Conservation (phyloP, 2,329 filamentous ascomycete genomes). For the Tolypocladium sp. region DNA sequence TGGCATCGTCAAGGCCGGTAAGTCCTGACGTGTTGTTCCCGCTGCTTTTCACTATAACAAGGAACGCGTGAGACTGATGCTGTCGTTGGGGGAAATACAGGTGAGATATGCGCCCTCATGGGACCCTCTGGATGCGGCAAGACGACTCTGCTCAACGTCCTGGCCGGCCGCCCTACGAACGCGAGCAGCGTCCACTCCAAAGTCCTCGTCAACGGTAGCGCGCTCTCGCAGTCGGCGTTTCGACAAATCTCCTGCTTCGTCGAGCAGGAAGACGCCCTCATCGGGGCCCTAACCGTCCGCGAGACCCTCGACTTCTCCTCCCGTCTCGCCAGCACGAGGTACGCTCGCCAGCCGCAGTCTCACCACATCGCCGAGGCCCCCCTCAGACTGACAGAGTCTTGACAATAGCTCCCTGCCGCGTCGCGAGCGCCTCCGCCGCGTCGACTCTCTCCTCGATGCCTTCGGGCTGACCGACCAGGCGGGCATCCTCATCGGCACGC, state of each 20-base stretch:
- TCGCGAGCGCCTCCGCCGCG: slow-evolving; percentile 50
- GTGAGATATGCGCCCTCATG: slow-evolving; percentile 72
- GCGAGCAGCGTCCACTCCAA: slow-evolving; percentile 28
- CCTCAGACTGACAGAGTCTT: neutral
- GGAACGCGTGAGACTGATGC: neutral
- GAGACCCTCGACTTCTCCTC: slow-evolving; percentile 77
- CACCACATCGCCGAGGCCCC: neutral
- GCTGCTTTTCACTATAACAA: too few relatives aligned
- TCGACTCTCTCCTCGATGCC: slow-evolving; percentile 56
- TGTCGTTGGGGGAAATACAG: slow-evolving; percentile 18
- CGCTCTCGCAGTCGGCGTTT: slow-evolving; percentile 44
- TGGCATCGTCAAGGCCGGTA: slow-evolving; percentile 56
- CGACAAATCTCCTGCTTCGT: slow-evolving; percentile 66
- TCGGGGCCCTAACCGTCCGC: slow-evolving; percentile 69
- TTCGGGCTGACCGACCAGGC: slow-evolving; percentile 67
- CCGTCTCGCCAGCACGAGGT: slow-evolving; percentile 52
- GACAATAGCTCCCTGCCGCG: slow-evolving; percentile 26
- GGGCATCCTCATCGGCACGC: slow-evolving; percentile 68
- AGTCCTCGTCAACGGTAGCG: slow-evolving; percentile 51
- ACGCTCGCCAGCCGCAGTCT: slow-evolving; percentile 9
- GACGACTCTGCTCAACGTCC: slow-evolving; percentile 73
- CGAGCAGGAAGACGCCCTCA: slow-evolving; percentile 79
- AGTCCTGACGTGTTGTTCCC: neutral
- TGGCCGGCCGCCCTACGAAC: slow-evolving; percentile 48
- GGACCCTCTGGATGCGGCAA: slow-evolving; percentile 69